Percentiles rank a stretch among this genome's conserved stretches.
Conservation (phyloP, 176 grass and related monocot species). For the Triticum timopheevii region DNA sequence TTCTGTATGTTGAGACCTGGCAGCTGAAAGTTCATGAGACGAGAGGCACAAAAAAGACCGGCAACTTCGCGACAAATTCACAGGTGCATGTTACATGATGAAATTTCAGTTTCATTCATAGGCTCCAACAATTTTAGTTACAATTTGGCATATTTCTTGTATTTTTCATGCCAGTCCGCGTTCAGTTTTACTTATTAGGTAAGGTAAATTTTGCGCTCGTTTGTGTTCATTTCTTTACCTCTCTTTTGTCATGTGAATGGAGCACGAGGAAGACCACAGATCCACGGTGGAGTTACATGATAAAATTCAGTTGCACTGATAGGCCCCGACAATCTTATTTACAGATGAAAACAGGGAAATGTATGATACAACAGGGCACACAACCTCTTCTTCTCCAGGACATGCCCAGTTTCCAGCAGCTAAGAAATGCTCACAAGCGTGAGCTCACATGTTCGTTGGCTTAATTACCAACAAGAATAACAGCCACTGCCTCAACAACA, state of each 20-base stretch:
- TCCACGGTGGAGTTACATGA: no score
- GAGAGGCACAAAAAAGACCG: not conserved
- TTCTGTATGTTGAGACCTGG: not conserved
- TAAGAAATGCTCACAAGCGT: conserved; percentile 12
- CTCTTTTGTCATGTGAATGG: no score
- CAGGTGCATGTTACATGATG: not conserved
- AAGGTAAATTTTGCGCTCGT: no score
- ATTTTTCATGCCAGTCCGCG: no score
- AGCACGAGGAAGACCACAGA: no score
- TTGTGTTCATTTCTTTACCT: no score
- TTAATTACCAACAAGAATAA: conserved; percentile 60
- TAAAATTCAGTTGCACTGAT: no score
- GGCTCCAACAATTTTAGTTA: no score
- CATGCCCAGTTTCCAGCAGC: conserved; percentile 7
- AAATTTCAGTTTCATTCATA: no score
- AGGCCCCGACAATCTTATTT: conserved; percentile 24
- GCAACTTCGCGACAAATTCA: not conserved
- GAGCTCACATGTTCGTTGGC: conserved; percentile 36
- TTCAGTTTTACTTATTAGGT: no score
- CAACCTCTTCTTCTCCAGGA: conserved; percentile 1
- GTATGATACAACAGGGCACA: not conserved
- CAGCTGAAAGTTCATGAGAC: not conserved
- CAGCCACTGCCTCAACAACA: not conserved
- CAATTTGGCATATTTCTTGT: no score
- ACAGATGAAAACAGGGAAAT: conserved; percentile 11